Percentiles rank a stretch among this genome's conserved stretches.
phyloP scores from a whole-genome alignment of 139 green algal species.

The Chlamydomonas sp. region DNA sequence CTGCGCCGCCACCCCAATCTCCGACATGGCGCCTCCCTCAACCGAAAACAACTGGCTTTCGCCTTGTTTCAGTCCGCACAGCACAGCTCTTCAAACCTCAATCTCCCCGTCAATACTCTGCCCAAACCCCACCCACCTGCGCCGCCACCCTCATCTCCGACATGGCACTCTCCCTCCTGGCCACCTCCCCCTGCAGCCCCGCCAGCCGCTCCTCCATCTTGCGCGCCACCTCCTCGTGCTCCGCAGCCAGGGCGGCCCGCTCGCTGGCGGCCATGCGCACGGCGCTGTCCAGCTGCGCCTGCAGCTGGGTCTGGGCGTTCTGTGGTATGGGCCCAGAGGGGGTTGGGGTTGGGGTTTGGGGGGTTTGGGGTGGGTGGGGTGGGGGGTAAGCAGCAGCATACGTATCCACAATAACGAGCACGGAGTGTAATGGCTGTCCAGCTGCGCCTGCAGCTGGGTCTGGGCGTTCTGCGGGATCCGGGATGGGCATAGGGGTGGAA shows the following conservation, averaged over 20 bases:
- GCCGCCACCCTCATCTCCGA: slow-evolving; percentile 14
- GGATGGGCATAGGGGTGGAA: neutral
- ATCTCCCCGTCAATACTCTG: neutral
- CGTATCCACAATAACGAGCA: too few relatives aligned
- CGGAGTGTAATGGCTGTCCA: too few relatives aligned
- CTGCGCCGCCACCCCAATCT: too few relatives aligned
- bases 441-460: slow-evolving; percentile 20
- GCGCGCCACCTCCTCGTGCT: slow-evolving; percentile 9
- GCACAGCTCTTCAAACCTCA: neutral
- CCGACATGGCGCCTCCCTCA: too few relatives aligned
- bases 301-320: slow-evolving; percentile 32
- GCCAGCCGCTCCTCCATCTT: slow-evolving; percentile 25
- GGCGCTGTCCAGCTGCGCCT: slow-evolving; percentile 1
- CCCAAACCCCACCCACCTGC: slow-evolving; percentile 3
- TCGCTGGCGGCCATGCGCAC: neutral
- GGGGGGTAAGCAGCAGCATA: too few relatives aligned
- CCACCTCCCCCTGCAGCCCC: neutral
- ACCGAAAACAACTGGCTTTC: too few relatives aligned
- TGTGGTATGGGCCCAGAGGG: too few relatives aligned
- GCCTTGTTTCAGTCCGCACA: neutral
- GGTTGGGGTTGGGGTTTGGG: too few relatives aligned
- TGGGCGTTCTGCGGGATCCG: slow-evolving; percentile 24
- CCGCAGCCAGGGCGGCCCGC: neutral
- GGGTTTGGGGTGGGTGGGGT: too few relatives aligned
- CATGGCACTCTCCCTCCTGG: neutral